Percentiles rank a stretch among this genome's conserved stretches.
phyloP scores from a whole-genome alignment of 805 yeast species.

The Novakomyces olei region DNA sequence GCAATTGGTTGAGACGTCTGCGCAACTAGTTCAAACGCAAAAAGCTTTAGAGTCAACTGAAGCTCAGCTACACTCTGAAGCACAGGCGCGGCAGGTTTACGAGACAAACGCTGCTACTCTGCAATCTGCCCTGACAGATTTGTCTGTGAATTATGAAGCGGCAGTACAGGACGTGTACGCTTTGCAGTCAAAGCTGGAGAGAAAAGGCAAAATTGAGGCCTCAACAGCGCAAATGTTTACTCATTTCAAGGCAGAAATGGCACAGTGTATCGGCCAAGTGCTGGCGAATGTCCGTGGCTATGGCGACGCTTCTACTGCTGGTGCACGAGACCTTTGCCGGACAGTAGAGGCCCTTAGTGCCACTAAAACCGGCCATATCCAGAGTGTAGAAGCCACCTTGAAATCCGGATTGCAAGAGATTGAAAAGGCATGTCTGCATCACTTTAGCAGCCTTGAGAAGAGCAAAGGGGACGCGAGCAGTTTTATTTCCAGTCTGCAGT shows the following conservation, averaged over 20 bases:
- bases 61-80: constrained; percentile 10
- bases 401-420: too few species aligned
- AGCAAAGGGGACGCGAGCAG: too few species aligned
- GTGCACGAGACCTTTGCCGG: too few species aligned
- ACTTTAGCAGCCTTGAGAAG: too few species aligned
- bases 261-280: too few species aligned
- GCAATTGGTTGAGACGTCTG: constrained; percentile 9
- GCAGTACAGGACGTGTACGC: constrained; percentile 9
- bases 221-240: constrained; percentile 5
- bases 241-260: constrained; percentile 18
- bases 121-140: constrained; percentile 11
- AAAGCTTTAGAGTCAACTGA: constrained; percentile 7
- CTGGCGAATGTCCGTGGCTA: too few species aligned
- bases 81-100: constrained; percentile 12
- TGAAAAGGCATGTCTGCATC: too few species aligned
- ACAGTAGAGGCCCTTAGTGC: too few species aligned
- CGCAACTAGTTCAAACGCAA: constrained; percentile 7
- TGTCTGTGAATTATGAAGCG: constrained; percentile 10
- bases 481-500: constrained; percentile 28
- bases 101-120: constrained; percentile 14
- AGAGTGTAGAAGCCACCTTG: too few species aligned
- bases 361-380: too few species aligned
- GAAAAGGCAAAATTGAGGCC: constrained; percentile 6
- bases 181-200: constrained; percentile 10
- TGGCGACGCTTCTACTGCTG: too few species aligned